A percentile compares a stretch with the other conserved stretches of the same genome.
Evolutionary conservation across 306 rosid species (phyloP).

Genomic region (Alnus glutinosa): DNA sequence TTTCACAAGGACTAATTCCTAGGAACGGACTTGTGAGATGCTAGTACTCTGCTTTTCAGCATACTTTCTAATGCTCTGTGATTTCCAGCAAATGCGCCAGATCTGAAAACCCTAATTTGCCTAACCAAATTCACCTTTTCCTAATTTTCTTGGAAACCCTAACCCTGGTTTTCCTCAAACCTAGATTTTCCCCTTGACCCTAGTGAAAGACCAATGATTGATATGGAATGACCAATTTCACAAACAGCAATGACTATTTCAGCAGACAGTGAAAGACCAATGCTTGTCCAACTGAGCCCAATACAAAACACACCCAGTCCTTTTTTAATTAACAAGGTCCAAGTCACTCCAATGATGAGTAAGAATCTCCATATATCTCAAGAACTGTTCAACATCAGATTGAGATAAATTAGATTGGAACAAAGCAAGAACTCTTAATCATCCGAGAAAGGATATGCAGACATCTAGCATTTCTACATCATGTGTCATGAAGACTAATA

Average conservation of each 20-base stretch:
- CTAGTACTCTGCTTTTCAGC: no score
- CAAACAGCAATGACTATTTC: background rate
- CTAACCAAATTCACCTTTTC: background rate
- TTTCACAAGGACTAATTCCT: no score
- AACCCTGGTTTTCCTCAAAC: no score
- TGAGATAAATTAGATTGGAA: background rate
- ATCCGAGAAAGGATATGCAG: constrained; percentile 11
- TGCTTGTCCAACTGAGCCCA: background rate
- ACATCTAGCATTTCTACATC: constrained; percentile 13
- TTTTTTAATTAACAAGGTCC: background rate
- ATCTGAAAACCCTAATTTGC: background rate
- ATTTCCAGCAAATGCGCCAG: background rate
- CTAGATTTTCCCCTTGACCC: no score
- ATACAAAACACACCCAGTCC: background rate
- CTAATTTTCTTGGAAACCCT: background rate
- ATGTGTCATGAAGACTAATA: background rate
- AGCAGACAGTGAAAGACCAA: background rate
- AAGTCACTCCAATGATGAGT: background rate
- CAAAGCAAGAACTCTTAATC: background rate
- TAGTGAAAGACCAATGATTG: background rate
- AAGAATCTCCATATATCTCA: background rate
- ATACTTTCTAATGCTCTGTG: background rate
- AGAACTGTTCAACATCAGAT: background rate
- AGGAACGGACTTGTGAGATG: no score
- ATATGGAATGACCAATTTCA: background rate